Conservation (phyloP, 2,329 filamentous ascomycete genomes). For the Zasmidium citrigriseum region DNA sequence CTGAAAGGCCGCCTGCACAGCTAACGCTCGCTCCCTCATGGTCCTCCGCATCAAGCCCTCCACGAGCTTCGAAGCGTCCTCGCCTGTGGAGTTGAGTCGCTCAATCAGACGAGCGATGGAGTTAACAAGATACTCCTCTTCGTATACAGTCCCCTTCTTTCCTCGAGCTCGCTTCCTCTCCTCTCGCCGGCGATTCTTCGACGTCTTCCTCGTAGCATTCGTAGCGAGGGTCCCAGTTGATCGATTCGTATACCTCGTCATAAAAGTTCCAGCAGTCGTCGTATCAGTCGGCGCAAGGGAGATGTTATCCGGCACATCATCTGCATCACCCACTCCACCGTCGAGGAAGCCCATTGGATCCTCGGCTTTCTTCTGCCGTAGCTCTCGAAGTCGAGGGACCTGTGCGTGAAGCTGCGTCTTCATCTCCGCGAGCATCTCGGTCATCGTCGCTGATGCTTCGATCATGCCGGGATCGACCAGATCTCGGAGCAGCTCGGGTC, state of each 20-base stretch:
- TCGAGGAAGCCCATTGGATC: conserved; percentile 90
- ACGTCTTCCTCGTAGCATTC: conserved; percentile 74
- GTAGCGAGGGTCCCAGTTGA: conserved; percentile 70
- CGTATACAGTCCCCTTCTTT: conserved; percentile 96
- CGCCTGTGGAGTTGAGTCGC: conserved; percentile 70
- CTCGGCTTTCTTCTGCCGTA: conserved; percentile 75
- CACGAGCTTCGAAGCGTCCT: conserved; percentile 73
- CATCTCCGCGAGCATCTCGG: conserved; percentile 92
- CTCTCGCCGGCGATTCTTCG: conserved; percentile 84
- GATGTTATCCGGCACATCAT: conserved; percentile 86
- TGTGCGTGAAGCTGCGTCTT: conserved; percentile 81
- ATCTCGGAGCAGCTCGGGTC: conserved; percentile 63
- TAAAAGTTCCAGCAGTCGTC: conserved; percentile 74
- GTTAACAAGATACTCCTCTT: conserved; percentile 94
- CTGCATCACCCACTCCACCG: conserved; percentile 52
- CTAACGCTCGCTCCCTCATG: conserved; percentile 84
- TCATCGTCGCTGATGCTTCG: conserved; percentile 78
- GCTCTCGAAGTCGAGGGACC: conserved; percentile 79
- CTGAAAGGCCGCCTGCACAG: conserved; percentile 71
- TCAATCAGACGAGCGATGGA: conserved; percentile 82
- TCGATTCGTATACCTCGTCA: conserved; percentile 86
- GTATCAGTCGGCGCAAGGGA: conserved; percentile 85
- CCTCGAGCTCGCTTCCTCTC: conserved; percentile 93
- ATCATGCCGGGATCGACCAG: conserved; percentile 77
- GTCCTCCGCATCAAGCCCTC: conserved; percentile 74